These are phyloP conservation scores for Colletotrichum sublineola DNA, from an alignment of 2,329 filamentous ascomycete genomes.

Conservation along the genomic window DNA sequence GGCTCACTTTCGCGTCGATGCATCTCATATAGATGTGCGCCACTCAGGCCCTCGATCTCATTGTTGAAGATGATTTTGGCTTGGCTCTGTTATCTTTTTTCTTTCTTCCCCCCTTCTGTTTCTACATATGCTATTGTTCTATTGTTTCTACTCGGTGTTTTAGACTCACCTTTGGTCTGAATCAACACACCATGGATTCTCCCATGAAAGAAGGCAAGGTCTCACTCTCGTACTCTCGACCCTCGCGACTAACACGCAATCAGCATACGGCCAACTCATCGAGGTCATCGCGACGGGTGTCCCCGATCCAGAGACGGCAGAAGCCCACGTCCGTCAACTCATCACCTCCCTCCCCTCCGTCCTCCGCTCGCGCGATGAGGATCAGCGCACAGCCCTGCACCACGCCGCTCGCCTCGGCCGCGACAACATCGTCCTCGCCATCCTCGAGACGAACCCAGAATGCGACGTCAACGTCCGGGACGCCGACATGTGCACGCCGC, in stretches of 20 bases:
- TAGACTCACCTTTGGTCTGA: not conserved
- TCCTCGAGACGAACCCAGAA: conserved; percentile 26
- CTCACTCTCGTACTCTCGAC: not conserved
- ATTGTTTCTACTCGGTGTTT: not conserved
- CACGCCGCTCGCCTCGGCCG: conserved; percentile 41
- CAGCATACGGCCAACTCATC: conserved; percentile 41
- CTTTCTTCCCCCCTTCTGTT: not conserved
- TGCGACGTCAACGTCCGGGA: conserved; percentile 40
- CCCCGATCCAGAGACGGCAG: conserved; percentile 22
- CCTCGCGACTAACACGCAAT: not conserved
- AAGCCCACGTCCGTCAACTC: conserved; percentile 38
- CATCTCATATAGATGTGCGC: conserved; percentile 19
- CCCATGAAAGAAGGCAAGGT: conserved; percentile 42
- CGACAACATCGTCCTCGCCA: conserved; percentile 29
- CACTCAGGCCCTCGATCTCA: not conserved
- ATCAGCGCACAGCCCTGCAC: conserved; percentile 39
- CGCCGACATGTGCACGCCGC: conserved; percentile 39
- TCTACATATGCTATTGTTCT: not conserved
- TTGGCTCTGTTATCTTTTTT: not conserved
- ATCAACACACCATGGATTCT: conserved; percentile 34
- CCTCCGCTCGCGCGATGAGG: conserved; percentile 37
- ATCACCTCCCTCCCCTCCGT: conserved; percentile 42
- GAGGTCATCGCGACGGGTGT: conserved; percentile 34
- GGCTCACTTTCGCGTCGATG: not conserved
- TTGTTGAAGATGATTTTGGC: not conserved